Percentiles rank a stretch among this genome's conserved stretches.
These are phyloP conservation scores for Pulveroboletus sp. DNA, from an alignment of 768 basidiomycete species.

Conservation along the genomic window DNA sequence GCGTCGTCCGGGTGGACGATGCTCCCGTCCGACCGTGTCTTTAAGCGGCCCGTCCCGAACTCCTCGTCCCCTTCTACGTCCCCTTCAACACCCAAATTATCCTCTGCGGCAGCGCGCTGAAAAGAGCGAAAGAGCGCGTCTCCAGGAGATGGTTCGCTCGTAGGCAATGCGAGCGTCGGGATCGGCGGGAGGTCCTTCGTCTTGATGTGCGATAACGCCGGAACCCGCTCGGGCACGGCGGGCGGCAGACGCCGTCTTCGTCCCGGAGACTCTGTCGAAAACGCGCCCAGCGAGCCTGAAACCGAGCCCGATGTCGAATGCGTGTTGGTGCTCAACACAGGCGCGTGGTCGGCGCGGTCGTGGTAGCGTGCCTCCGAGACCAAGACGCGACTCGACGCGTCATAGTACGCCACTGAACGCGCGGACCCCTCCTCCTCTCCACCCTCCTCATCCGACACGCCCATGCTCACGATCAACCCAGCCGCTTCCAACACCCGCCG, in stretches of 20 bases:
- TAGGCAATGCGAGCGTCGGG: conserved; percentile 34
- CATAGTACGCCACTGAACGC: no score
- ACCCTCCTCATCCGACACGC: background rate
- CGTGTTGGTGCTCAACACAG: background rate
- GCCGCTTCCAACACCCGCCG: conserved; percentile 85
- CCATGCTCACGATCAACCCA: conserved; percentile 67
- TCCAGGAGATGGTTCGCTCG: conserved; percentile 6
- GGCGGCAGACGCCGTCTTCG: conserved; percentile 28
- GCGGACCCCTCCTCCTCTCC: background rate
- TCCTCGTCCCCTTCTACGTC: no score
- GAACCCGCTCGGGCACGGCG: conserved; percentile 14
- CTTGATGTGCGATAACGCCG: conserved; percentile 11
- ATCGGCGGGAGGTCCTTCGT: conserved; percentile 55
- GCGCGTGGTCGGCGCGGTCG: background rate
- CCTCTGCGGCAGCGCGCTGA: background rate
- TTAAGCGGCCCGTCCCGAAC: conserved; percentile 1
- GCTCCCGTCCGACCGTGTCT: conserved; percentile 13
- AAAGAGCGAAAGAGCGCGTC: background rate
- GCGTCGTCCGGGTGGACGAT: conserved; percentile 65
- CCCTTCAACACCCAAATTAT: background rate
- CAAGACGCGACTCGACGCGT: no score
- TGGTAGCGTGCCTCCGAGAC: background rate
- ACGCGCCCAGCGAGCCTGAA: conserved; percentile 34
- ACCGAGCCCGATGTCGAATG: conserved; percentile 10
- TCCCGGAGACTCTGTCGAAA: conserved; percentile 35